Evolutionary conservation across 768 basidiomycete species (phyloP).

Genomic region (Coprinellus micaceus): DNA sequence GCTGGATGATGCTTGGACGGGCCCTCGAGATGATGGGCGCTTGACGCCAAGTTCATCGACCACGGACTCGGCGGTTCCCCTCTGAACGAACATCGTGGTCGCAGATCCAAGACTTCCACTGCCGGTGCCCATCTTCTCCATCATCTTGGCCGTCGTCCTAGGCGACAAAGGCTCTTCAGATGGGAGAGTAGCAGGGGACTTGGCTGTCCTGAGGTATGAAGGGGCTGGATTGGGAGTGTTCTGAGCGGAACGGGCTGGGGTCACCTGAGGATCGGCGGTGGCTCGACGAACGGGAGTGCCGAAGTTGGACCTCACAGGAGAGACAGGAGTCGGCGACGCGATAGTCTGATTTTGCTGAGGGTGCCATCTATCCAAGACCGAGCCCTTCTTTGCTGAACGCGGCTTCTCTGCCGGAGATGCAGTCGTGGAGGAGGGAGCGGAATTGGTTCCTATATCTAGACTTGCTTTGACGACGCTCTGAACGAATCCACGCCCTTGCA

Average conservation of each 20-base stretch:
- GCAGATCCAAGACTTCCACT: conserved; percentile 60
- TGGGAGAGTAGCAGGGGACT: conserved; percentile 35
- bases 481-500: conserved; percentile 85
- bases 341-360: conserved; percentile 29
- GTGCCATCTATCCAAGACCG: conserved; percentile 75
- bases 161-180: conserved; percentile 21
- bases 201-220: conserved; percentile 20
- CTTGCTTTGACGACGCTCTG: conserved; percentile 77
- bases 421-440: conserved; percentile 24
- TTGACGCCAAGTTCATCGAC: conserved; percentile 49
- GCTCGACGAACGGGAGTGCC: conserved; percentile 3
- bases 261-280: conserved; percentile 16
- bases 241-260: background rate
- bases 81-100: conserved; percentile 68
- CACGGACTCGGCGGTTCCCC: conserved; percentile 22
- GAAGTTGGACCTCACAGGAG: conserved; percentile 37
- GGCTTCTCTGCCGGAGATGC: conserved; percentile 31
- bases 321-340: conserved; percentile 28
- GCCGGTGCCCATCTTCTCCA: conserved; percentile 26
- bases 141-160: conserved; percentile 12
- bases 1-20: background rate
- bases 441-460: conserved; percentile 41
- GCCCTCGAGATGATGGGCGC: conserved; percentile 14
- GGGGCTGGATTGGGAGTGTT: conserved; percentile 1
- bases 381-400: conserved; percentile 38